Percentiles rank a stretch among this genome's conserved stretches.
Evolutionary conservation across 1,139 yeast genomes (phyloP).

Genomic region (Yamadazyma atmosphaerica): DNA sequence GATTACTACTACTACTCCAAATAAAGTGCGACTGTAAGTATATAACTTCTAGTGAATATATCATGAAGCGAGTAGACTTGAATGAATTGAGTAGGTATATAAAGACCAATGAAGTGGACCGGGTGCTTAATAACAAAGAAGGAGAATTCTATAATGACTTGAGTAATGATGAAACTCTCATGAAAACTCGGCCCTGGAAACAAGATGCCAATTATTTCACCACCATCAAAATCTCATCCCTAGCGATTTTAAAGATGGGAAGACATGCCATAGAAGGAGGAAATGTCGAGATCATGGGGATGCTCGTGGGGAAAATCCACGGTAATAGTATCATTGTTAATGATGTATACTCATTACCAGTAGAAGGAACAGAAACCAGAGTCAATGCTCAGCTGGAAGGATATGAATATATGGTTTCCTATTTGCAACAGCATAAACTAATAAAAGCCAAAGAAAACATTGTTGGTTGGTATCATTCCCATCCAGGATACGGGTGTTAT

Average conservation of each 20-base stretch:
- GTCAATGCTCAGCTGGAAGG: conserved; percentile 95
- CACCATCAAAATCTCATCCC: conserved; percentile 64
- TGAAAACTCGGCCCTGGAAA: conserved; percentile 40
- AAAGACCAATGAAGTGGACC: conserved; percentile 6
- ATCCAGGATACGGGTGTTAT: conserved; percentile 98
- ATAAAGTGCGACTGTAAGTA: neutral
- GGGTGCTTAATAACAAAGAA: conserved; percentile 5
- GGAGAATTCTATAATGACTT: conserved; percentile 11
- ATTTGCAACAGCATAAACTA: conserved; percentile 59
- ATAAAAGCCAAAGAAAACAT: conserved; percentile 59
- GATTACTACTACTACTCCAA: neutral
- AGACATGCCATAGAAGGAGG: conserved; percentile 86
- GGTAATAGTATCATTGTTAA: conserved; percentile 63
- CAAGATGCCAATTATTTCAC: conserved; percentile 60
- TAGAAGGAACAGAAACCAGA: conserved; percentile 93
- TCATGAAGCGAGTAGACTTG: neutral
- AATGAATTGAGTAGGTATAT: conserved; percentile 7
- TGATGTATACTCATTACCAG: conserved; percentile 87
- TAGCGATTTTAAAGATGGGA: conserved; percentile 79
- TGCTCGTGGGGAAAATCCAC: conserved; percentile 77
- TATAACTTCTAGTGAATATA: neutral
- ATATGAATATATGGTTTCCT: conserved; percentile 91
- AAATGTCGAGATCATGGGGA: conserved; percentile 92
- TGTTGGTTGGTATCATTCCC: conserved; percentile 96
- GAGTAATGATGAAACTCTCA: conserved; percentile 9